Evolutionary conservation across 805 yeast species (phyloP).

Genomic region (Teunomyces aglyptinius): DNA sequence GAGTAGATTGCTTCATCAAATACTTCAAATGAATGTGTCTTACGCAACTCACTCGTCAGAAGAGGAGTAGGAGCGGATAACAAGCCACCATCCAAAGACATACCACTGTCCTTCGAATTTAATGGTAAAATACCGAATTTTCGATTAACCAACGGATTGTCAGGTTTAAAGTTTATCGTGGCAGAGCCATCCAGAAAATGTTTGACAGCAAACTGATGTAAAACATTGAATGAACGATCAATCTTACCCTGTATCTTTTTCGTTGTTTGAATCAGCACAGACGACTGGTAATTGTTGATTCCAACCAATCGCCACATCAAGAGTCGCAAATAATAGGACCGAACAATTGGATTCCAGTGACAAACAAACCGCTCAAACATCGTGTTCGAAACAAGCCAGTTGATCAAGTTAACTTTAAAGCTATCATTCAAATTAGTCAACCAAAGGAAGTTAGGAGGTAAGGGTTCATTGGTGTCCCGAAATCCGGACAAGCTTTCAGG

Average conservation of each 20-base stretch:
- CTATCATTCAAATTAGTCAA: conserved; percentile 35
- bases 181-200: conserved; percentile 3
- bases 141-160: conserved; percentile 46
- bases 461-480: conserved; percentile 4
- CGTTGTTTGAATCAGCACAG: conserved; percentile 29
- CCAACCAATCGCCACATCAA: conserved; percentile 65
- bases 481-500: conserved; percentile 37
- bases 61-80: conserved; percentile 14
- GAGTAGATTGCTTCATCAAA: conserved; percentile 64
- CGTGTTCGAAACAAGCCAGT: conserved; percentile 51
- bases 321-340: conserved; percentile 66
- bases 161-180: conserved; percentile 28
- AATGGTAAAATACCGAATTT: conserved; percentile 45
- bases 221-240: conserved; percentile 20
- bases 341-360: conserved; percentile 78
- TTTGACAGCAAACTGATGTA: conserved; percentile 27
- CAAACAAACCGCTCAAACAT: conserved; percentile 60
- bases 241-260: conserved; percentile 31
- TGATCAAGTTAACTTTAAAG: conserved; percentile 47
- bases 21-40: conserved; percentile 60
- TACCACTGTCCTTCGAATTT: conserved; percentile 20
- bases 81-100: conserved; percentile 14
- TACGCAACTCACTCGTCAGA: conserved; percentile 37
- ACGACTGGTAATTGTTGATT: conserved; percentile 36
- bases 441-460: conserved; percentile 33